phyloP scores from a whole-genome alignment of 164 flowering plant genomes.

The Vitis rupestris region DNA sequence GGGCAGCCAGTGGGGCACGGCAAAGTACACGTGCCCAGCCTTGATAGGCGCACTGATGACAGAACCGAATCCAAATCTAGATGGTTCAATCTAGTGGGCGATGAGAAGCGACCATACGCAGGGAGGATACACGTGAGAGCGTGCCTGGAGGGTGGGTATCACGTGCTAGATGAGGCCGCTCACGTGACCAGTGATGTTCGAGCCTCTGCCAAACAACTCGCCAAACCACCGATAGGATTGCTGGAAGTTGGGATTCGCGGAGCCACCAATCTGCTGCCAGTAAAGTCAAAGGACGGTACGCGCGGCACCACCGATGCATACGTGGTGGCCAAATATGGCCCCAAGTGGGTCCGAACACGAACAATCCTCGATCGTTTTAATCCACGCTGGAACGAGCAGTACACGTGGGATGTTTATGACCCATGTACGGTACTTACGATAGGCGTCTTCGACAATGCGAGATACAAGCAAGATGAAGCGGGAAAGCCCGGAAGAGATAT shows the following conservation, averaged over 20 bases:
- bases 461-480: constrained; percentile 51
- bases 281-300: constrained; percentile 82
- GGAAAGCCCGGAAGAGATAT: constrained; percentile 53
- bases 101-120: constrained; percentile 51
- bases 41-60: constrained; percentile 67
- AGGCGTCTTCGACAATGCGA: constrained; percentile 83
- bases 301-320: constrained; percentile 94
- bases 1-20: constrained; percentile 57
- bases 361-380: constrained; percentile 82
- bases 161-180: constrained; percentile 92
- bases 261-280: constrained; percentile 74
- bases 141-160: constrained; percentile 93
- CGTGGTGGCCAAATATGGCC: constrained; percentile 91
- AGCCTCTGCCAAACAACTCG: constrained; percentile 75
- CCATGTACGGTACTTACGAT: constrained; percentile 92
- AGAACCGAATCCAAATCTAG: constrained; percentile 51
- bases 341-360: constrained; percentile 94
- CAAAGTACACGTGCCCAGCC: constrained; percentile 55
- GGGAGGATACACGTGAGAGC: constrained; percentile 80
- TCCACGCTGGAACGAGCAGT: constrained; percentile 95
- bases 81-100: constrained; percentile 76
- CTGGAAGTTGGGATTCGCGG: constrained; percentile 90
- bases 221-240: constrained; percentile 75
- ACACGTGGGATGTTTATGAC: constrained; percentile 93
- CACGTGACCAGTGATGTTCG: constrained; percentile 86